Evolutionary conservation across 305 asterid genomes (phyloP).

Genomic region (Fraxinus sp.): DNA sequence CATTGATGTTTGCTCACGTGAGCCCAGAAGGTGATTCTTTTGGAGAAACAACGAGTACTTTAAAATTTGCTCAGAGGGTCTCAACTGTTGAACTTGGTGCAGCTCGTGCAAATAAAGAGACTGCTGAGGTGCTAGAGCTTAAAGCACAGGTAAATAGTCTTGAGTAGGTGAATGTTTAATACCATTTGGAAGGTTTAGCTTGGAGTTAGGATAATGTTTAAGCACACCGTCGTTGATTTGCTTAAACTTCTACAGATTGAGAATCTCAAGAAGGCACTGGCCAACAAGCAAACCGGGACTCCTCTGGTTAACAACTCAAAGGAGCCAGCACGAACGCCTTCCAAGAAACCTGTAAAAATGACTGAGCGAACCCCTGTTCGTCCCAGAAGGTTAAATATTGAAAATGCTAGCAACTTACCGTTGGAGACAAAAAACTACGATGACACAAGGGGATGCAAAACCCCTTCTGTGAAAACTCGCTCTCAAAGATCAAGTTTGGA

Average conservation of each 20-base stretch:
- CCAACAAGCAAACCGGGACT: constrained; percentile 42
- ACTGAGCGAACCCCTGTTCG: constrained; percentile 54
- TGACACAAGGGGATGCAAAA: constrained; percentile 39
- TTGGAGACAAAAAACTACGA: constrained; percentile 27
- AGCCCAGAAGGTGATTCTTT: constrained; percentile 75
- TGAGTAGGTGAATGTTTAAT: not conserved
- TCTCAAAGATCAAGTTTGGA: constrained; percentile 68
- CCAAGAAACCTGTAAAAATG: constrained; percentile 32
- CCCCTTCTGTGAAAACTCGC: constrained; percentile 45
- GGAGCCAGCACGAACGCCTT: constrained; percentile 27
- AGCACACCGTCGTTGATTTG: not conserved
- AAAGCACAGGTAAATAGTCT: constrained; percentile 61
- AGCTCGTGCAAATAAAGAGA: constrained; percentile 76
- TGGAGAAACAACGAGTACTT: constrained; percentile 78
- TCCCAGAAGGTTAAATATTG: constrained; percentile 62
- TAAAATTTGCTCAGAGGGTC: constrained; percentile 85
- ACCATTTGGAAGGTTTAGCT: not conserved
- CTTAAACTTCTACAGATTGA: constrained; percentile 51
- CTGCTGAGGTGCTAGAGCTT: constrained; percentile 67
- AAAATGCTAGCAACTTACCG: constrained; percentile 40
- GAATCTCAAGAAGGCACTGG: constrained; percentile 60
- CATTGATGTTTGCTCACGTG: constrained; percentile 87
- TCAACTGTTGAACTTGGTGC: constrained; percentile 87
- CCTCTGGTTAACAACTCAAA: constrained; percentile 27
- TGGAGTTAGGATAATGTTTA: not conserved